Evolutionary conservation across 345 rosid species (phyloP).

Genomic region (Arabis hirsuta): DNA sequence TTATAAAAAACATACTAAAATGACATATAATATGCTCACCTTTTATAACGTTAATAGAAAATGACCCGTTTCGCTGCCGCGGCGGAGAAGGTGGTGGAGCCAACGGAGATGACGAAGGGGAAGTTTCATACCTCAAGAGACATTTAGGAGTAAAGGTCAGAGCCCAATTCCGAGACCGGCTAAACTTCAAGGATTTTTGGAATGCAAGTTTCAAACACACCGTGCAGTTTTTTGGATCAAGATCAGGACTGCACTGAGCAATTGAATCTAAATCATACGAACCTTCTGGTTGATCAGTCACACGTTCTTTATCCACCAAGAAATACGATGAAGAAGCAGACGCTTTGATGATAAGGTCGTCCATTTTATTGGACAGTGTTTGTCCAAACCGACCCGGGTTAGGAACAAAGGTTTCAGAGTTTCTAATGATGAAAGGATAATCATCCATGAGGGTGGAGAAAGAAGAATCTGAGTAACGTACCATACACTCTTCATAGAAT

Average conservation of each 20-base stretch:
- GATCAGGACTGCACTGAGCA: conserved; percentile 31
- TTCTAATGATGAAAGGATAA: no score
- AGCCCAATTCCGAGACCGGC: conserved; percentile 13
- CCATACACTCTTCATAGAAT: conserved; percentile 47
- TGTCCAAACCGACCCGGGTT: not conserved
- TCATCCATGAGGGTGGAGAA: not conserved
- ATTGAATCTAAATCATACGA: conserved; percentile 25
- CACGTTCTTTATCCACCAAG: conserved; percentile 20
- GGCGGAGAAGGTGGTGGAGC: no score
- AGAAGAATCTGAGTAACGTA: conserved; percentile 44
- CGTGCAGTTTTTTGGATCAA: conserved; percentile 31
- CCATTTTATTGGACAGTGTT: conserved; percentile 10
- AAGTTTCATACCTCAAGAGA: conserved; percentile 17
- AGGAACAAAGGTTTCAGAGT: no score
- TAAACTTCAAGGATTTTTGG: not conserved
- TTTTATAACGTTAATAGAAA: not conserved
- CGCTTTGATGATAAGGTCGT: conserved; percentile 14
- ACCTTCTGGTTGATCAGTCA: not conserved
- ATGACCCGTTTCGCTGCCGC: no score
- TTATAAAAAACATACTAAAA: no score
- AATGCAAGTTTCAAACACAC: conserved; percentile 16
- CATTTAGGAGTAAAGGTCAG: conserved; percentile 32
- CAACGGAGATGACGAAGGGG: not conserved
- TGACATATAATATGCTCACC: not conserved
- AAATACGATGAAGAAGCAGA: not conserved